These are phyloP conservation scores for Cucurbita moschata DNA, from an alignment of 306 rosid genomes.

Conservation along the genomic window DNA sequence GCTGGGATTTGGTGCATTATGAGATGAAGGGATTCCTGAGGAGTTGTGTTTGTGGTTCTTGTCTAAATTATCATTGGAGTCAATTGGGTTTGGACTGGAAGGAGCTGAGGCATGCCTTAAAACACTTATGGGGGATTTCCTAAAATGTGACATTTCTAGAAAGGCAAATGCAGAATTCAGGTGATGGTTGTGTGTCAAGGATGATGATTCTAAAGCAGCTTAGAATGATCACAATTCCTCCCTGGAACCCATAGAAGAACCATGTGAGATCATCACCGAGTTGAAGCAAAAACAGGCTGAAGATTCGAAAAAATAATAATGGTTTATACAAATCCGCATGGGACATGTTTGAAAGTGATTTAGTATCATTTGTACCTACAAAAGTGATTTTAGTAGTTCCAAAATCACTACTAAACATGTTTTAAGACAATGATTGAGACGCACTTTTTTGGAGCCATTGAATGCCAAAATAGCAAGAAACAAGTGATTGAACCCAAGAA, in stretches of 20 bases:
- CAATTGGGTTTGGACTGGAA: neutral
- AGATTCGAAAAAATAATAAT: neutral
- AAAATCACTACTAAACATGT: neutral
- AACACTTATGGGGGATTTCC: neutral
- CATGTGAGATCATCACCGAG: neutral
- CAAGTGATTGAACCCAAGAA: neutral
- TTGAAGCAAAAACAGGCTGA: neutral
- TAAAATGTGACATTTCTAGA: constrained; percentile 4
- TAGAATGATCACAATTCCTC: neutral
- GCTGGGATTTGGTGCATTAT: constrained; percentile 20
- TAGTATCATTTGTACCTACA: too few species aligned
- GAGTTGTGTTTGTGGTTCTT: neutral
- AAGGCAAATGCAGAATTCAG: neutral
- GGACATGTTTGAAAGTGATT: neutral
- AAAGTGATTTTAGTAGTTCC: too few species aligned
- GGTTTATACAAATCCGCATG: neutral
- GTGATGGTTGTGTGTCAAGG: neutral
- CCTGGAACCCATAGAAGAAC: neutral
- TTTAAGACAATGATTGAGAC: neutral
- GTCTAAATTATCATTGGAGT: neutral
- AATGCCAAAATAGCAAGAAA: neutral
- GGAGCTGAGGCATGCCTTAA: constrained; percentile 1
- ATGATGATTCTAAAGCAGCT: neutral
- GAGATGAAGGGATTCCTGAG: neutral
- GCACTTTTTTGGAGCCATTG: neutral